These are phyloP conservation scores for Plasmodium fragile DNA, from an alignment of 169 alveolate species.

Conservation along the genomic window DNA sequence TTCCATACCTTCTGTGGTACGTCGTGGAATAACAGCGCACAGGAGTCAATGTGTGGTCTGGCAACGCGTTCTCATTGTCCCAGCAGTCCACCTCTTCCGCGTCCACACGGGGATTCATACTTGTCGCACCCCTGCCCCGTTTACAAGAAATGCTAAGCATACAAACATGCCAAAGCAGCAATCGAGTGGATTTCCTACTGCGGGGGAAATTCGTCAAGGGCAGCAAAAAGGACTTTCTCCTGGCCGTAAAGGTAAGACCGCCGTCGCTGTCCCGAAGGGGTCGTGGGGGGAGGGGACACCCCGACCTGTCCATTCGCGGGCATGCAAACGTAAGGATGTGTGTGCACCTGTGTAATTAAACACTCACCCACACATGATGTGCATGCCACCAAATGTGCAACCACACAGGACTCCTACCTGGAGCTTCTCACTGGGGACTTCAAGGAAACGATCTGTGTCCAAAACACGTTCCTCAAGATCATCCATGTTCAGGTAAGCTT, in stretches of 20 bases:
- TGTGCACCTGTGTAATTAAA: not conserved
- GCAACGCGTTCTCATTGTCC: not conserved
- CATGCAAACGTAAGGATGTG: not conserved
- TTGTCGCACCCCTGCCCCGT: not conserved
- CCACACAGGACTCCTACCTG: constrained; percentile 35
- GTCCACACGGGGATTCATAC: not conserved
- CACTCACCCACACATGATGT: not conserved
- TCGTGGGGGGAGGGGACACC: not conserved
- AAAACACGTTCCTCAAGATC: constrained; percentile 55
- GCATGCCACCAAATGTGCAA: not conserved
- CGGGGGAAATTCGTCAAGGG: constrained; percentile 52
- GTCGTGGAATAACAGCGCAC: not conserved
- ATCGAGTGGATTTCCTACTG: constrained; percentile 28
- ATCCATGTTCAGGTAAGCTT: constrained; percentile 42
- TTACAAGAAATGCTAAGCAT: constrained; percentile 34
- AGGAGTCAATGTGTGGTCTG: not conserved
- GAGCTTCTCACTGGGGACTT: constrained; percentile 33
- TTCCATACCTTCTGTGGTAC: not conserved
- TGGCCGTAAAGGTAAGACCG: constrained; percentile 60
- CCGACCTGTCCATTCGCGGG: not conserved
- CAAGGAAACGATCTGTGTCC: constrained; percentile 32
- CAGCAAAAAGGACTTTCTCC: constrained; percentile 15
- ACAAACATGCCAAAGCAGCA: constrained; percentile 65
- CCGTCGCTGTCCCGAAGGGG: not conserved
- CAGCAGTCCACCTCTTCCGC: not conserved